Conservation (phyloP, 2,329 filamentous ascomycete species). For the Curvularia hawaiiensis region DNA sequence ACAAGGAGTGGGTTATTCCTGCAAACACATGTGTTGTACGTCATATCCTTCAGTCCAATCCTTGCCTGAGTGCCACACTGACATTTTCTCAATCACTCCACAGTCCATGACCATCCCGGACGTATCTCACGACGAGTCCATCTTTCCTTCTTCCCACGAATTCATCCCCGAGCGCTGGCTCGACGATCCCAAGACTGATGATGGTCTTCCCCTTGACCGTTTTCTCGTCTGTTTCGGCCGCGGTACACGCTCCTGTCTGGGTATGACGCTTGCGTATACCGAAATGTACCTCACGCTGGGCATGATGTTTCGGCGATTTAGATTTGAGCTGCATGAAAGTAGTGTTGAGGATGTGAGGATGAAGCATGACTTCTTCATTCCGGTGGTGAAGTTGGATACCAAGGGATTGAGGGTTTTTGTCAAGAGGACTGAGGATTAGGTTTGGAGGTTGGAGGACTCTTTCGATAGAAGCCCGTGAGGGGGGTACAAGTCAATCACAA, state of each 20-base stretch:
- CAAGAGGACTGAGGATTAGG: slow-evolving; percentile 25
- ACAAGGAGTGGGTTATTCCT: slow-evolving; percentile 39
- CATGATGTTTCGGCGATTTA: slow-evolving; percentile 42
- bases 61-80: background rate
- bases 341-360: slow-evolving; percentile 40
- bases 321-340: slow-evolving; percentile 39
- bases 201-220: slow-evolving; percentile 44
- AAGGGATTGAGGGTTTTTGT: slow-evolving; percentile 46
- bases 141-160: background rate
- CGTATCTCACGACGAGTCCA: slow-evolving; percentile 40
- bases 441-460: background rate
- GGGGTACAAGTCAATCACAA: background rate
- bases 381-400: slow-evolving; percentile 36
- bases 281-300: slow-evolving; percentile 43
- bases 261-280: slow-evolving; percentile 46
- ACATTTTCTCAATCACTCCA: background rate
- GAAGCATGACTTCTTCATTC: slow-evolving; percentile 48
- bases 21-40: slow-evolving; percentile 42
- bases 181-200: slow-evolving; percentile 29
- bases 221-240: slow-evolving; percentile 51
- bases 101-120: slow-evolving; percentile 45
- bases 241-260: slow-evolving; percentile 51
- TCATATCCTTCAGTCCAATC: background rate
- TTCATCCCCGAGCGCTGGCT: slow-evolving; percentile 53
- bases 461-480: background rate